Evolutionary conservation across 257 asterid species (phyloP).

Genomic region (Jacaranda copaia): DNA sequence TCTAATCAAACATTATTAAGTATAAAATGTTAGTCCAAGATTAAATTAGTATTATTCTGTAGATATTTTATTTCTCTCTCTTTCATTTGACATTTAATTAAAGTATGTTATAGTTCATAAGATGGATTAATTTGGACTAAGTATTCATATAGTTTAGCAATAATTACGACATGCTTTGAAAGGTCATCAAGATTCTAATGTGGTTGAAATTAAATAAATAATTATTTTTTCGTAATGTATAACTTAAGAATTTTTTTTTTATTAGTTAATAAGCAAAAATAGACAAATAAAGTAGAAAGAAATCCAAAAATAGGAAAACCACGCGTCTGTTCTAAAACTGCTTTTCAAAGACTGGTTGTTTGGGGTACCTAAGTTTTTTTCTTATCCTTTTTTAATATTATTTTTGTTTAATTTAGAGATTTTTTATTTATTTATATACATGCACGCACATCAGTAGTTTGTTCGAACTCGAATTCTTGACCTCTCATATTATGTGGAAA

Average conservation of each 20-base stretch:
- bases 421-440: no score
- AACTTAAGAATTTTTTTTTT: background rate
- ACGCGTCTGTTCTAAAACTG: background rate
- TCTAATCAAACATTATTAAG: background rate
- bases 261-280: background rate
- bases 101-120: background rate
- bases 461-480: no score
- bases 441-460: no score
- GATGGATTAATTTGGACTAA: background rate
- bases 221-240: no score
- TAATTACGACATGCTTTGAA: constrained; percentile 3
- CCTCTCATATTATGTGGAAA: no score
- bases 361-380: background rate
- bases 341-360: background rate
- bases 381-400: background rate
- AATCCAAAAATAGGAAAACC: background rate
- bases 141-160: background rate
- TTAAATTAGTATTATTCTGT: background rate
- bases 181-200: background rate
- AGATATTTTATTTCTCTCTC: background rate
- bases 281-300: background rate
- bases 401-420: no score
- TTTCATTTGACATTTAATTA: background rate
- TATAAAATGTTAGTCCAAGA: background rate
- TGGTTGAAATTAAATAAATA: background rate